These are phyloP conservation scores for Ogataea corticis DNA, from an alignment of 805 yeast species.

Conservation along the genomic window DNA sequence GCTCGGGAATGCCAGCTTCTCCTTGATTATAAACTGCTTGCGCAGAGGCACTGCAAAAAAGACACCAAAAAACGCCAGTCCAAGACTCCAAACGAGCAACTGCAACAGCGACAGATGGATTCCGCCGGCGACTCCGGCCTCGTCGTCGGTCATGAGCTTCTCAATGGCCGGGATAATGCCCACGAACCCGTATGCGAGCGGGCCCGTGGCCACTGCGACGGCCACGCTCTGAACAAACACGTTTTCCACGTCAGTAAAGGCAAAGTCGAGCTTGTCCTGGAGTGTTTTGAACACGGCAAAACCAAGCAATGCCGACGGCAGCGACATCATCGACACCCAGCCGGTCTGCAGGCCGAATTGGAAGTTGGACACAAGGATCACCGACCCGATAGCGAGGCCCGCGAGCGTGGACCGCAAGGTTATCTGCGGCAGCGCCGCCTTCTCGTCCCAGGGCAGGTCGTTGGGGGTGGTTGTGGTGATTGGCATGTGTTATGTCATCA, in stretches of 20 bases:
- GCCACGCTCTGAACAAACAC: conserved; percentile 91
- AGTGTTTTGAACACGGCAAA: conserved; percentile 75
- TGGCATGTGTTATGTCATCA: conserved; percentile 12
- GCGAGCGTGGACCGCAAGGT: conserved; percentile 73
- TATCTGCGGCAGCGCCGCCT: conserved; percentile 60
- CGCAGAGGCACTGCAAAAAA: conserved; percentile 91
- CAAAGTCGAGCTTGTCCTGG: conserved; percentile 36
- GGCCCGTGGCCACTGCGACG: conserved; percentile 97
- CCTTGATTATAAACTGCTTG: conserved; percentile 82
- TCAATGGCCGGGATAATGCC: conserved; percentile 97
- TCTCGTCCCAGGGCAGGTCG: conserved; percentile 42
- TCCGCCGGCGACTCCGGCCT: conserved; percentile 58
- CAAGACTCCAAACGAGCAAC: conserved; percentile 77
- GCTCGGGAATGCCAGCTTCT: conserved; percentile 88
- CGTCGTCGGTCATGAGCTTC: conserved; percentile 75
- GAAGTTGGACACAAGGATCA: conserved; percentile 85
- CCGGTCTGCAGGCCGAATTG: conserved; percentile 98
- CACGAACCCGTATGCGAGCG: conserved; percentile 90
- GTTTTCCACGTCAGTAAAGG: conserved; percentile 87
- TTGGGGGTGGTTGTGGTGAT: conserved; percentile 20
- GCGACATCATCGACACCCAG: conserved; percentile 99
- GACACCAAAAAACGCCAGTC: conserved; percentile 91
- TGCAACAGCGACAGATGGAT: conserved; percentile 45
- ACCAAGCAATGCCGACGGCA: conserved; percentile 89
- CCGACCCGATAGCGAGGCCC: conserved; percentile 83